Percentiles rank a stretch among this genome's conserved stretches.
phyloP scores from a whole-genome alignment of 73 alveolate genomes.

The Symbiodinium natans region DNA sequence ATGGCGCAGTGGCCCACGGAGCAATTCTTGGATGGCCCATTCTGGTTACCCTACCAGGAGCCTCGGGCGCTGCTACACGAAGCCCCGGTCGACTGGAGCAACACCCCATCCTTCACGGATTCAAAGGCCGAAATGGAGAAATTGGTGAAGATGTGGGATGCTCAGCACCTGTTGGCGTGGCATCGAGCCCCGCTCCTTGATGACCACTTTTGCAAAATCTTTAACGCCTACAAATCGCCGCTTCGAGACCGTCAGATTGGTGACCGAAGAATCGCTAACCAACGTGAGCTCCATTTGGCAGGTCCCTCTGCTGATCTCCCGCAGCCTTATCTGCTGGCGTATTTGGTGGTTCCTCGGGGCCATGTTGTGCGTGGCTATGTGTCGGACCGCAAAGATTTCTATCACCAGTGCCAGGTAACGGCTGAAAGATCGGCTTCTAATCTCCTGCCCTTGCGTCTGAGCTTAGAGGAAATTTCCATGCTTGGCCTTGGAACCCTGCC shows the following conservation, averaged over 20 bases:
- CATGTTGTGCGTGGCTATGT: neutral
- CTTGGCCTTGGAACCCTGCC: neutral
- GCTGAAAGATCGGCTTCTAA: neutral
- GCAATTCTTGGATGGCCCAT: neutral
- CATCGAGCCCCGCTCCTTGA: neutral
- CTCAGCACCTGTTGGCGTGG: neutral
- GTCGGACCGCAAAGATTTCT: neutral
- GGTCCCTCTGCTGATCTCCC: conserved; percentile 11
- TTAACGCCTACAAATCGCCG: neutral
- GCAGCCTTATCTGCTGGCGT: neutral
- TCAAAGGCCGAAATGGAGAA: neutral
- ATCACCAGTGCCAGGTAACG: neutral
- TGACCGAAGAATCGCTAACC: neutral
- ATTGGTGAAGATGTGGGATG: neutral
- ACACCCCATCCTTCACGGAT: neutral
- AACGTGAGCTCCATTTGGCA: neutral
- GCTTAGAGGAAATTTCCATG: neutral
- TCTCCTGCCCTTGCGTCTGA: neutral
- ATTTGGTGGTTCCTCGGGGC: neutral
- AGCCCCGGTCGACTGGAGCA: neutral
- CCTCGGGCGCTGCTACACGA: neutral
- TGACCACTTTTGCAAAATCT: neutral
- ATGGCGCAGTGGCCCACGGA: neutral
- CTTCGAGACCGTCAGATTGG: neutral
- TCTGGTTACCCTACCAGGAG: neutral